Evolutionary conservation across 371 early-diverging fungal genomes (phyloP), one percentile per base, ranked within the genome.

Genomic region (Apophysomyces elegans): DNA sequence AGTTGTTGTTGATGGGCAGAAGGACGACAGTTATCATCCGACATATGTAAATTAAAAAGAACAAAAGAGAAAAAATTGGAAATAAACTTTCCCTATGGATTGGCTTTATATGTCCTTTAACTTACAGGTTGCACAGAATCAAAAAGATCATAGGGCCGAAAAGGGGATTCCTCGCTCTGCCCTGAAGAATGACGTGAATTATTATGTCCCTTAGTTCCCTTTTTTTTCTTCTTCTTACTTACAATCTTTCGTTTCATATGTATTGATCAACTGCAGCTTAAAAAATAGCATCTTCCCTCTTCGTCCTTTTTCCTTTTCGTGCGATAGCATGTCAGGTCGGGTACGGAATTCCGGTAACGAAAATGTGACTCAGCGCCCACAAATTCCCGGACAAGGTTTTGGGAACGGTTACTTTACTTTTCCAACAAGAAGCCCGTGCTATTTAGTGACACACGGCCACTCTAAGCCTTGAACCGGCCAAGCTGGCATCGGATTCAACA

Each of bases 131-230:
- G 54, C 54, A 50, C 54, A 50, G 21, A 47, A 50, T 50, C 54
- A 50, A 50, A 50, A 50, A 50, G 13, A 41, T 11, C 11, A 50
- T 50, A 18, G 54, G 21, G 21, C 54, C 54, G 54, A 50, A 26
- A 26, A 26, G 32, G 54, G 21, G 54, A 18, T 50, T 50, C 9
- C 54, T 45, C 6, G 46, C 46, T 26, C 32, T 26, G 32, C 54
- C 54, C 21, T 50, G 54, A 50, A 50, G 54, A 50, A 50, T 50
- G 54, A 50, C 54, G 54, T 50, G 54, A 26, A 50, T 50, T 50
- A 50, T 50, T n/a, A 50, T 26, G 32, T 26, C 32, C 32, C 32
- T 26, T 3, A 26, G 32, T 16, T 50, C 54, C 54, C 54, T 50
- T 7, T 21, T 50, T 21, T 21, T 50, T 21, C 21, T 50, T 21